Base-by-base conservation (phyloP, 2,329 filamentous ascomycete species). In the Cladosporium halotolerans region DNA sequence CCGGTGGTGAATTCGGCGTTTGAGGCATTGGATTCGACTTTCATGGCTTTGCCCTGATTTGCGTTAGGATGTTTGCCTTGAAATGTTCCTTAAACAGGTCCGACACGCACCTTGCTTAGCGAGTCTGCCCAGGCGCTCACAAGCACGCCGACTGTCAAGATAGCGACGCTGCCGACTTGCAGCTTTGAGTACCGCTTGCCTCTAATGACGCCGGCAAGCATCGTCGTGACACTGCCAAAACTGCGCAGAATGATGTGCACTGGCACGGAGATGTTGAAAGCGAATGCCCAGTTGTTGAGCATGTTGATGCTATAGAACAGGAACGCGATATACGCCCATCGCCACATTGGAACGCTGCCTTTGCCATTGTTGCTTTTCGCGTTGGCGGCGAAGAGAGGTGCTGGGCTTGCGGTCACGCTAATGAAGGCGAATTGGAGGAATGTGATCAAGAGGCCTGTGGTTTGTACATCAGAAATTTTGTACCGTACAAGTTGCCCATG, bases 201-300 rank as follows among this genome's bases (percentile, higher is more conserved):
- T 65, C 86, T 90, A 11, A 95, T 62, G 65, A 85, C 90, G 3
- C 93, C 93, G n/a, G 92, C 89, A 13, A 85, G 72, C 82, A 99
- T 95, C 8, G 93, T 97, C 4, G 91, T 95, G 57, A 97, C 95
- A 63, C 91, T 96, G 13, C 93, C 93, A 46, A 92, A 95, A 45
- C 91, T 96, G 50, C 93, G 83, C 31, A 99, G 77, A 60, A 99
- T 97, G 63, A 99, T 99, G 67, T 99, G 93, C 45, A 99, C 84
- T 1, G 93, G 93, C 0, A 99, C 89, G 6, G 90, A 96, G 53
- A 99, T 97, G 62, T 90, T 85, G 73, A 96, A 99, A 58, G 89
- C 91, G 70, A 99, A 99, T 6, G 92, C 93, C 76, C 92, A 92
- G 65, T 99, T 99, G 73, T 99, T 99, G 66, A 99, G 74, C 54